Base-by-base conservation (phyloP, 257 asterid genomes). In the Anisodus acutangulus region DNA sequence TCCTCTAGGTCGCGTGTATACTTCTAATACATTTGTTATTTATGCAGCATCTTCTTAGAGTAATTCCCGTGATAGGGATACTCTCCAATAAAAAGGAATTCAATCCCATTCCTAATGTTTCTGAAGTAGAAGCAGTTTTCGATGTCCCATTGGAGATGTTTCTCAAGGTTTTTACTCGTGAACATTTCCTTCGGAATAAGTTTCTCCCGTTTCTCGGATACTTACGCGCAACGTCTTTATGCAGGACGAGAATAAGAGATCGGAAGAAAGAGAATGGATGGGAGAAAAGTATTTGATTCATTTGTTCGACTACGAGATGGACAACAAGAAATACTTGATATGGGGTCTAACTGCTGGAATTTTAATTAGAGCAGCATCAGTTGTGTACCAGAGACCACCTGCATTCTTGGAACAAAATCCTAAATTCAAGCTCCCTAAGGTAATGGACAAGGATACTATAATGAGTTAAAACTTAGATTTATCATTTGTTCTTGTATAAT, bases 281-380 rank as follows among this genome's bases (percentile, higher is more conserved):
- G 98, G 95, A 0, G 90, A 87, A 86, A 91, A 92, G 87, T 96
- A 91, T 87, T 80, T 94, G 85, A 76, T 96, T 83, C 99, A 96
- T 87, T 94, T 80, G 63, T 96, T 96, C 49, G 90, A 96, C 87
- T 92, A 94, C 64, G 93, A 92, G 85, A 60, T 79, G 83, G 88
- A 88, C 12, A 85, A 90, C 63, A 90, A 86, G 85, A 92, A 89
- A 83, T 94, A 92, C 79, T 58, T 93, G 74, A 93, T 96, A 81
- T 96, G 99, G 99, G 99, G 98, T 82, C 86, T 96, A 84, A 96
- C 99, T 49, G 99, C 98, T 13, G 99, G 97, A 76, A 92, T 96
- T 55, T 88, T 96, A 89, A 92, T 96, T 60, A 88, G 95, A 83
- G 99, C 98, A 51, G 98, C 99, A 57, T 94, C 99, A 31, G 87